Evolutionary conservation across 495 filamentous ascomycete genomes (phyloP), one percentile per base, ranked within the genome.

Genomic region (Durotheca rogersii): DNA sequence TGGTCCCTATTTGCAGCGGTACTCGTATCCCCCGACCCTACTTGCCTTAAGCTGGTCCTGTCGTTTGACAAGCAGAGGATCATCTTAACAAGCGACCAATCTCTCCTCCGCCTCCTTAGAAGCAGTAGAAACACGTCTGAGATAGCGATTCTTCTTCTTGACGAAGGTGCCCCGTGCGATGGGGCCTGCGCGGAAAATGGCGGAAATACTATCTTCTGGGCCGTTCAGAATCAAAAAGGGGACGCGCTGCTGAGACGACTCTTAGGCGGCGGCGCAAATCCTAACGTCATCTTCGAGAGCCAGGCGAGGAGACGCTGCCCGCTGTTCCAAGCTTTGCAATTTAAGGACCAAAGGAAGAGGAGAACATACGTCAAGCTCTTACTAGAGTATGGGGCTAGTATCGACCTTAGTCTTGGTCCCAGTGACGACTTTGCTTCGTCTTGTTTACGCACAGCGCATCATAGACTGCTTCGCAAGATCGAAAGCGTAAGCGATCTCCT

Each of bases 181-280:
- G 12, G 19, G 12, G 5, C 2, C 3, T 34, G 9, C 16, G 23
- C 9, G 9, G 23, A 27, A 4, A 9, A 27, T 27, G 23, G 9
- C 23, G 23, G 9, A 27, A 27, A 27, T 27, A 27, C 23, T 9
- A 29, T 52, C 25, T 52, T 52, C 19, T 45, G 41, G 49, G 33
- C 25, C 38, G 41, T 45, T 29, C 18, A 10, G 21, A 25, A 19
- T 11, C 27, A 39, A 34, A 52, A 39, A 40, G 41, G 34, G 4
- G 16, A 5, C 9, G 29, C 18, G 4, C 18, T 52, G n/a, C 16
- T 52, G 16, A n/a, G 7, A 19, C 21, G 31, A 40, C 21, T 40
- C 12, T 34, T 52, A 10, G 10, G 7, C 14, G 6, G 9, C 14
- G 41, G 35, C 9, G 14, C 16, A 36, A 52, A 19, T 19, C 41